Evolutionary conservation across 169 alveolate genomes (phyloP).

Genomic region (Plasmodium ovale): DNA sequence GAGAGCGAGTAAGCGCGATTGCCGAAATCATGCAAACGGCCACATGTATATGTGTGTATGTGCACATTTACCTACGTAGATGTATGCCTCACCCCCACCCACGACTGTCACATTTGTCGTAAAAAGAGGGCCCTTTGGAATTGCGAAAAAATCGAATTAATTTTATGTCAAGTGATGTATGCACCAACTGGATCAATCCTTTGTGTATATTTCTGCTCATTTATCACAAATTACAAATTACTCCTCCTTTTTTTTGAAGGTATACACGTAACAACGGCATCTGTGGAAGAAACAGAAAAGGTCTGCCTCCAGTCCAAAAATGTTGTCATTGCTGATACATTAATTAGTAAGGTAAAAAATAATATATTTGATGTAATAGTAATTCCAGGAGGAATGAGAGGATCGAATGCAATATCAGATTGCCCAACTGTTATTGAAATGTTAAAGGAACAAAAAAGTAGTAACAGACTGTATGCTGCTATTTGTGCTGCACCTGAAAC

Average conservation of each 20-base stretch:
- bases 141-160: too few relatives aligned
- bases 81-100: background rate
- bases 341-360: conserved; percentile 76
- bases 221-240: background rate
- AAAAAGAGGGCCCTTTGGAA: too few relatives aligned
- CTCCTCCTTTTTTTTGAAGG: conserved; percentile 80
- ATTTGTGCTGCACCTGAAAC: conserved; percentile 87
- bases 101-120: too few relatives aligned
- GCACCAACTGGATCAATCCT: too few relatives aligned
- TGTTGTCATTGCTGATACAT: conserved; percentile 78
- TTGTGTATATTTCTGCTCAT: too few relatives aligned
- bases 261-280: conserved; percentile 59
- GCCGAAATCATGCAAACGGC: conserved; percentile 20
- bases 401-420: conserved; percentile 76
- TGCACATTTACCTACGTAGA: background rate
- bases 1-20: conserved; percentile 81
- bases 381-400: conserved; percentile 87
- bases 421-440: conserved; percentile 61
- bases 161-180: too few relatives aligned
- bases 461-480: conserved; percentile 84
- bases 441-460: conserved; percentile 80
- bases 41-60: background rate
- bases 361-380: conserved; percentile 80
- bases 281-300: conserved; percentile 54
- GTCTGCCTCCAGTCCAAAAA: conserved; percentile 64